Conservation (phyloP, 1,284 basidiomycete species). For the Boletus semigastroideus region DNA sequence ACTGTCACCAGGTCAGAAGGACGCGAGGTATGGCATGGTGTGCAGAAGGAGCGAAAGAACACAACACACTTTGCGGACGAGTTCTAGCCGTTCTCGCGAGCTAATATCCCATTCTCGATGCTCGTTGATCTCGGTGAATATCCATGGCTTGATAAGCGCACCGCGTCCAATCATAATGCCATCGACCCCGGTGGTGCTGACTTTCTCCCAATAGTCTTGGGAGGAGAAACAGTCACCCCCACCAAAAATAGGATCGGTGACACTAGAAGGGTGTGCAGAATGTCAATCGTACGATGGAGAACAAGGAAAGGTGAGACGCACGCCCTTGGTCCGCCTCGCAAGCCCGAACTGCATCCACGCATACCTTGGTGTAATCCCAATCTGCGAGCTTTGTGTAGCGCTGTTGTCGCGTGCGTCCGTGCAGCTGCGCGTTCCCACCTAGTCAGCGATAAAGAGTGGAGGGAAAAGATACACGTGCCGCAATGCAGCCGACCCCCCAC, state of each 20-base stretch:
- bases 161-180: constrained; percentile 95
- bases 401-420: constrained; percentile 91
- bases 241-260: constrained; percentile 88
- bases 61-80: constrained; percentile 71
- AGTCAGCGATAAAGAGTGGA: neutral
- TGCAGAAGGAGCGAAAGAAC: neutral
- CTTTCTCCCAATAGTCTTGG: constrained; percentile 77
- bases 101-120: constrained; percentile 93
- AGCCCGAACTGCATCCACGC: constrained; percentile 83
- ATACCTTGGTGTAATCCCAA: constrained; percentile 89
- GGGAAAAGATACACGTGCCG: constrained; percentile 46
- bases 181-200: constrained; percentile 82
- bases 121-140: constrained; percentile 96
- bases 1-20: constrained; percentile 41
- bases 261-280: constrained; percentile 47
- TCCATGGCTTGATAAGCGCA: constrained; percentile 95
- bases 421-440: constrained; percentile 55
- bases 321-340: constrained; percentile 73
- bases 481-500: constrained; percentile 79
- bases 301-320: constrained; percentile 38
- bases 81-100: constrained; percentile 85
- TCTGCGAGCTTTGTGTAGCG: constrained; percentile 86
- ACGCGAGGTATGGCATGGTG: neutral
- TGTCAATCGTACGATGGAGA: neutral
- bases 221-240: constrained; percentile 94